Evolutionary conservation across 768 basidiomycete genomes (phyloP), one percentile per base, ranked within the genome.

Genomic region (Podaxis sp.): DNA sequence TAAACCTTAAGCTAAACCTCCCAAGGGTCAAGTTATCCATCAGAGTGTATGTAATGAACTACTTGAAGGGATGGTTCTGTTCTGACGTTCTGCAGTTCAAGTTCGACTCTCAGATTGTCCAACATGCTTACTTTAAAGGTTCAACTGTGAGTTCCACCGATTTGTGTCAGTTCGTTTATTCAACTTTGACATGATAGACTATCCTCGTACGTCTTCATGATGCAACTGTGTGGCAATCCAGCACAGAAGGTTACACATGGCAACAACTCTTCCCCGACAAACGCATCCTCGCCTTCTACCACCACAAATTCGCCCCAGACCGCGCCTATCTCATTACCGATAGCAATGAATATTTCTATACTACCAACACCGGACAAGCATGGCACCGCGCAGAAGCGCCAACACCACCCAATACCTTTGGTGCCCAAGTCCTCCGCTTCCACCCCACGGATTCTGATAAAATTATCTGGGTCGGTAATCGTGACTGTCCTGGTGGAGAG

Each of bases 241-340:
- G 85, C 67, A 98, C 95, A 69, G 95, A 99, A 73, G 97, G 96
- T 1, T 94, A 93, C 73, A 87, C 87, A 0, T 99, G 96, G 95
- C 79, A 80, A 46, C 87, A 85, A 61, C 79, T 88, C 13, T 75
- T 71, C 68, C 79, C 84, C 0, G 78, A 76, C 1, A 78, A 88
- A 61, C 82, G 79, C 14, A 90, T 98, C 77, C 74, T 97, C 37
- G 86, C 82, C 0, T 90, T 98, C 73, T 90, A 90, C 67, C 91
- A 95, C 76, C 96, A 99, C 77, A 75, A 81, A 35, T 90, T 89
- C 75, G 73, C 83, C 18, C 65, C 79, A 51, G 92, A 92, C 62
- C 90, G 95, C 10, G 96, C 95, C 2, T 98, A 91, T 74, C 86
- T 98, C 64, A 84, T 98, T 76, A 96, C 95, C 13, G 77, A 81